A percentile compares a stretch with the other conserved stretches of the same genome.
Evolutionary conservation across 2,329 filamentous ascomycete species (phyloP).

Genomic region (Ophidiomyces ophidiicola): DNA sequence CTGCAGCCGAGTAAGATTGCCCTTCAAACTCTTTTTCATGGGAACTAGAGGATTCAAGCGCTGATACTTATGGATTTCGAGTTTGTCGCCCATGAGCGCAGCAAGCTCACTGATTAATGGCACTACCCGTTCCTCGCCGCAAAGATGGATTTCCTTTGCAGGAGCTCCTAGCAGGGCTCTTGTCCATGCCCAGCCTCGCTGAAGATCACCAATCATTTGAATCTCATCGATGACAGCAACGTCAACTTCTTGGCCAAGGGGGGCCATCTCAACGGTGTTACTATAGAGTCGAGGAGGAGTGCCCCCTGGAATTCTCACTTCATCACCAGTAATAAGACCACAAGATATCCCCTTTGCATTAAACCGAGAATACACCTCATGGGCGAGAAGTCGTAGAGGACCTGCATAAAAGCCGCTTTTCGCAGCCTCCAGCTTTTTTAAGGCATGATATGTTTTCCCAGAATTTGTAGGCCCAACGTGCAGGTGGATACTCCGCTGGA

Average conservation of each 20-base stretch:
- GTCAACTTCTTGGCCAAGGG: conserved; percentile 50
- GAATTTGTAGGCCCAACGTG: conserved; percentile 97
- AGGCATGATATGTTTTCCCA: conserved; percentile 89
- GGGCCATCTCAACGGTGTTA: conserved; percentile 90
- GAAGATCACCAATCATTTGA: conserved; percentile 76
- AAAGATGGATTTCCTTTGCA: conserved; percentile 82
- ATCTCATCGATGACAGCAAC: conserved; percentile 98
- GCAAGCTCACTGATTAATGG: conserved; percentile 67
- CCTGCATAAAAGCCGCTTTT: conserved; percentile 78
- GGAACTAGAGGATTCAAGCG: conserved; percentile 67
- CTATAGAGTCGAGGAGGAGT: conserved; percentile 52
- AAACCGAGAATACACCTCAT: conserved; percentile 88
- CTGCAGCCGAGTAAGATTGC: conserved; percentile 53
- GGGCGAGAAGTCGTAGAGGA: conserved; percentile 73
- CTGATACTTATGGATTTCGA: conserved; percentile 70
- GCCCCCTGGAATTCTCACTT: conserved; percentile 57
- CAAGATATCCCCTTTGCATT: conserved; percentile 64
- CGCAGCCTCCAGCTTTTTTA: conserved; percentile 69
- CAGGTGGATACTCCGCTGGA: conserved; percentile 74
- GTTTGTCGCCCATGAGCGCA: conserved; percentile 65
- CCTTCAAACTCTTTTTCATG: conserved; percentile 50
- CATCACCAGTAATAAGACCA: conserved; percentile 80
- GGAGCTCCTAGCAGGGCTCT: conserved; percentile 75
- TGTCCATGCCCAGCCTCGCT: conserved; percentile 91
- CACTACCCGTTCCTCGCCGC: conserved; percentile 75